Base-by-base conservation (phyloP, 2,329 filamentous ascomycete species). In the Ceratocystis variospora region DNA sequence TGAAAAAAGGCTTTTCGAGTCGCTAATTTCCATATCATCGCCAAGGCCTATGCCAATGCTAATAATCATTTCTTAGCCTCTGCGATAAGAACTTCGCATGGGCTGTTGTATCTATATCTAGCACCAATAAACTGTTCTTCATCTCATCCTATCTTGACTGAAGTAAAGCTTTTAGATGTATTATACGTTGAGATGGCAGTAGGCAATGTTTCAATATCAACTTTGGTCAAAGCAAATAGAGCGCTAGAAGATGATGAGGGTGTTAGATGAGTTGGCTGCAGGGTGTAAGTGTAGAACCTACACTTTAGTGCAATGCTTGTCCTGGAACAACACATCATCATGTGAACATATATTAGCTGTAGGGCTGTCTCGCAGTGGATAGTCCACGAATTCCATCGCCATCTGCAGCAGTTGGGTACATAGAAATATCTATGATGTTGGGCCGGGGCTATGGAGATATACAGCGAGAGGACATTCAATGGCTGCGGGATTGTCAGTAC, bases 21-120 rank as follows among this genome's bases (percentile, higher is more conserved):
- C 64, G 2, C 66, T 57, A 46, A 73, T 68, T 0, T 37, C 45
- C 12, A 71, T 68, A 15, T 71, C 67, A 8, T 69, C 41, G 7
- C 71, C 70, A 8, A 72, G 67, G 1, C 72, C 72, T 0, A 72
- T 73, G 5, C 72, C 71, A 41, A 73, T 71, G 48, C 72, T 73
- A 1, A 73, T 68, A 25, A 73, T 45, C 6, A 63, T 70, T 50
- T 61, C 55, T 67, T 45, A 5, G 73, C 73, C 63, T 74, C 73
- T 4, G 69, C 59, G 7, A 74, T 70, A 12, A 74, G 68, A 1
- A 72, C 67, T 22, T 73, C 69, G 61, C 70, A 71, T 28, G 74
- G 73, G 55, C 75, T 75, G 63, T 75, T 75, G 44, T 71, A 69
- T 1, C 72, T 71, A 19, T 74, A 71, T 0, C 68, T 73, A 1